phyloP scores from a whole-genome alignment of 495 filamentous ascomycete species.

The Neurospora sp. region DNA sequence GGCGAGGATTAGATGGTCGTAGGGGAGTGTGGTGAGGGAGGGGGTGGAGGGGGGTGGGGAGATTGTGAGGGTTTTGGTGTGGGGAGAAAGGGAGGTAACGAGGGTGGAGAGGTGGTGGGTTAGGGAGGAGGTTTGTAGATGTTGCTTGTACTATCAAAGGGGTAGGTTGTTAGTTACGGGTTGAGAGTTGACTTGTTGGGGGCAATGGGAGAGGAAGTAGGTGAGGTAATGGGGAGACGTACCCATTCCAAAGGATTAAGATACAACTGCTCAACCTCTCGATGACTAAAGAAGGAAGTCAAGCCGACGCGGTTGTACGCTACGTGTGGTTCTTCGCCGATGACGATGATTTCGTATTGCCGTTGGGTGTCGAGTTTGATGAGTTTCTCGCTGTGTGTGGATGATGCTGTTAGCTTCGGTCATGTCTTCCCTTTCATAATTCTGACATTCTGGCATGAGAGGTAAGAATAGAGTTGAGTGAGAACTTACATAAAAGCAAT shows the following conservation, averaged over 20 bases:
- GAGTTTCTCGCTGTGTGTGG: slow-evolving; percentile 67
- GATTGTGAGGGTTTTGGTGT: slow-evolving; percentile 63
- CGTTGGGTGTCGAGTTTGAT: slow-evolving; percentile 75
- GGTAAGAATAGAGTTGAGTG: too few species aligned
- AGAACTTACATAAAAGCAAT: slow-evolving; percentile 70
- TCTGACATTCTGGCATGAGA: too few species aligned
- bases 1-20: slow-evolving; percentile 83
- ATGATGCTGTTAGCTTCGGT: too few species aligned
- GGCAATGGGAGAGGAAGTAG: too few species aligned
- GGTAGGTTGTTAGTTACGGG: too few species aligned
- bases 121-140: too few species aligned
- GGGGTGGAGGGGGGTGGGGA: slow-evolving; percentile 86
- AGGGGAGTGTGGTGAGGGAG: slow-evolving; percentile 82
- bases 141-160: too few species aligned
- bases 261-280: slow-evolving; percentile 82
- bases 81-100: slow-evolving; percentile 60
- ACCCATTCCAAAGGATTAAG: slow-evolving; percentile 88
- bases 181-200: too few species aligned
- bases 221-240: too few species aligned
- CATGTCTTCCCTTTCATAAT: too few species aligned
- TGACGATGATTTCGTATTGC: slow-evolving; percentile 79
- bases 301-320: slow-evolving; percentile 97
- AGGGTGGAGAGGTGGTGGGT: slow-evolving; percentile 77
- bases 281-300: slow-evolving; percentile 85
- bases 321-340: slow-evolving; percentile 85